Base-by-base conservation (phyloP, 1,284 basidiomycete genomes). In the Tilletia walkeri region DNA sequence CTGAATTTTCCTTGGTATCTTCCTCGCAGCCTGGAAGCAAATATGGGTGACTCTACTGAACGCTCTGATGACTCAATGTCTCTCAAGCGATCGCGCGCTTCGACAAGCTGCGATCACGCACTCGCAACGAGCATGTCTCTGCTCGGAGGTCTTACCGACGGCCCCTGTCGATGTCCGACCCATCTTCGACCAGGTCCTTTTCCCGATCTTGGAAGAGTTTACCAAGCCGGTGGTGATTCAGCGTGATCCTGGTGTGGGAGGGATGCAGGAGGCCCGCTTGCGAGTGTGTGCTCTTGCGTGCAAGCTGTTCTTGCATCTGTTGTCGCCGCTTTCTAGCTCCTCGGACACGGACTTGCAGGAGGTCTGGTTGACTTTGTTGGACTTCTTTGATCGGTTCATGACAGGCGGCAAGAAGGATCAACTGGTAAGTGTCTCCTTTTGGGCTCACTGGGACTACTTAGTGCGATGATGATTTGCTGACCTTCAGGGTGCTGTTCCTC, bases 271-370 rank as follows among this genome's bases (percentile, higher is more conserved):
- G 85, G 95, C 93, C 24, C 89, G 95, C 9, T 84, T 96, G 53
- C 88, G 93, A 53, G 93, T 92, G 1, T 92, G 91, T 14, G 92
- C 91, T 18, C 85, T 99, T 66, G 86, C 98, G 36, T 96, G 93
- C 88, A 97, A 97, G 85, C 90, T 90, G 4, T 97, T 99, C 85
- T 91, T 99, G 87, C 93, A 96, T 79, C 91, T 94, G 74, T 90
- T 95, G 73, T 87, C 92, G 39, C 88, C 90, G 48, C 89, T 95
- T 77, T 86, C 86, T n/a, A 86, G 88, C 56, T 86, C 88, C n/a
- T 73, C 77, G 68, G 73, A 78, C 38, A 75, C 80, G 14, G 91
- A 91, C 78, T 89, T 95, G 73, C 87, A 89, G 34, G 86, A 90
- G 39, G 82, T 95, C 65, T 99, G 96, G 92, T 89, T 95, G 74